A percentile compares a stretch with the other conserved stretches of the same genome.
These are phyloP conservation scores for Fusarium succisae DNA, from an alignment of 2,329 filamentous ascomycete genomes.

Conservation along the genomic window DNA sequence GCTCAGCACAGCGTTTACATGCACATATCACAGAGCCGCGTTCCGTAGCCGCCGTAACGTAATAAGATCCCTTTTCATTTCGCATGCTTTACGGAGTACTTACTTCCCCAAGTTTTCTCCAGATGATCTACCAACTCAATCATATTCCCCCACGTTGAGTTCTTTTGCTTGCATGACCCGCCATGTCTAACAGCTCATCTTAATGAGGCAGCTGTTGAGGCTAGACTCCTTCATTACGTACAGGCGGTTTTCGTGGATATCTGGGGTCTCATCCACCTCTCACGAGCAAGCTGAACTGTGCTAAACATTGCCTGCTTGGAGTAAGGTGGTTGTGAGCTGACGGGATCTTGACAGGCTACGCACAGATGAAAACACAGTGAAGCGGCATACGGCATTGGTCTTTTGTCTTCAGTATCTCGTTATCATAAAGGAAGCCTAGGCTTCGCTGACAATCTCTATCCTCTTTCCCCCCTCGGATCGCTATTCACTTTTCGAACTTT, in stretches of 20 bases:
- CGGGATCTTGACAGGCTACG: background rate
- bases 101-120: slow-evolving; percentile 28
- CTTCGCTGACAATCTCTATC: background rate
- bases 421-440: background rate
- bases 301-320: background rate
- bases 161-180: background rate
- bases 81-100: background rate
- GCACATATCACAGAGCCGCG: background rate
- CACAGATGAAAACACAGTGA: accelerated
- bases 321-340: background rate
- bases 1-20: slow-evolving; percentile 1
- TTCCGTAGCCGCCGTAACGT: background rate
- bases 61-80: background rate
- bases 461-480: background rate
- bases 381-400: background rate
- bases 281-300: background rate
- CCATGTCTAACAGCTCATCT: background rate
- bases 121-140: slow-evolving; percentile 15
- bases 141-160: background rate
- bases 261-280: background rate
- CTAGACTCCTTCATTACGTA: background rate
- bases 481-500: accelerated
- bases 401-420: background rate
- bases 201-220: background rate
- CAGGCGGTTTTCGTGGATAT: too few relatives aligned